These are phyloP conservation scores for Jatropha curcas DNA, from an alignment of 345 rosid species.

Conservation along the genomic window DNA sequence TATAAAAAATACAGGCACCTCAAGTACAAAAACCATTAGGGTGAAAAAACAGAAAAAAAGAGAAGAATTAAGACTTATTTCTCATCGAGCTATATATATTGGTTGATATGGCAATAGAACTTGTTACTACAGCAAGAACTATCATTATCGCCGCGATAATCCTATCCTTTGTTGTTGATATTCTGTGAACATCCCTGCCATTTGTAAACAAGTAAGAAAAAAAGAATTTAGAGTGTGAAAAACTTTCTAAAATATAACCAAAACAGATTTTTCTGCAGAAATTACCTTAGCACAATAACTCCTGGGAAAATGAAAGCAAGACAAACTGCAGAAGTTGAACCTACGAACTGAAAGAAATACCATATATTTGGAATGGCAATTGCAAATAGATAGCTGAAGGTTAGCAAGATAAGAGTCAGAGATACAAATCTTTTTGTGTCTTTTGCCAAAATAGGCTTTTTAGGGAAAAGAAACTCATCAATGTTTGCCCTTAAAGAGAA, in stretches of 20 bases:
- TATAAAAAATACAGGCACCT: not conserved
- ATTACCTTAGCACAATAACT: slow-evolving; percentile 72
- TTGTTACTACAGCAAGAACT: slow-evolving; percentile 44
- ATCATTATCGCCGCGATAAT: slow-evolving; percentile 43
- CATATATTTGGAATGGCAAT: slow-evolving; percentile 76
- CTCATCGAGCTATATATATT: slow-evolving; percentile 29
- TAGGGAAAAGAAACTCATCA: slow-evolving; percentile 66
- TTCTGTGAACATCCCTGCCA: slow-evolving; percentile 52
- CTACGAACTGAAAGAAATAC: slow-evolving; percentile 81
- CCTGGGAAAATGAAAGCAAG: slow-evolving; percentile 88
- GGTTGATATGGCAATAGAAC: slow-evolving; percentile 50
- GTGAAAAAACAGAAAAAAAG: not conserved
- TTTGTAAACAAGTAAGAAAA: not conserved
- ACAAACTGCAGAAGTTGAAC: slow-evolving; percentile 80
- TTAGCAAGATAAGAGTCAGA: slow-evolving; percentile 48
- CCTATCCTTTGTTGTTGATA: slow-evolving; percentile 42
- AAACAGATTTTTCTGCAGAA: not conserved
- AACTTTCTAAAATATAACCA: not conserved
- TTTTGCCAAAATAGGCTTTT: slow-evolving; percentile 34
- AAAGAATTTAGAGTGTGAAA: not conserved
- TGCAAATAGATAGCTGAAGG: slow-evolving; percentile 51
- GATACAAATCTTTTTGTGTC: slow-evolving; percentile 57
- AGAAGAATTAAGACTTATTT: slow-evolving; percentile 13
- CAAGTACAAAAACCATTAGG: not conserved
- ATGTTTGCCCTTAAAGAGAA: slow-evolving; percentile 72